Conservation (phyloP, 345 rosid species). For the Isatis tinctoria region DNA sequence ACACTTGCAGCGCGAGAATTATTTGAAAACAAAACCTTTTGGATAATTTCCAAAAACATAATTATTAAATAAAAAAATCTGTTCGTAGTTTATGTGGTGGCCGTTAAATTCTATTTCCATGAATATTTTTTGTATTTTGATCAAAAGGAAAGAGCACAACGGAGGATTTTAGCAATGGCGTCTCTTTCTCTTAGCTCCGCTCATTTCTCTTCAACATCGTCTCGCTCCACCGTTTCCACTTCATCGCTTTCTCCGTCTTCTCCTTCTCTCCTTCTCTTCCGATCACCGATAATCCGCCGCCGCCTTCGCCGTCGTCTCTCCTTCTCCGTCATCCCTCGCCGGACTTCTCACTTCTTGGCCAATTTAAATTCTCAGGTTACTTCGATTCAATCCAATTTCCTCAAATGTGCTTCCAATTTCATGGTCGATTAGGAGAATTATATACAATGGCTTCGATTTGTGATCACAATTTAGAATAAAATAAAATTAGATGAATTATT, state of each 20-base stretch:
- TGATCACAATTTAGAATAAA: too few species aligned
- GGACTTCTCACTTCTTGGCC: background rate
- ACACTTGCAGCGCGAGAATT: too few species aligned
- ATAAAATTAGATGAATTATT: too few species aligned
- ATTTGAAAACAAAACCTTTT: too few species aligned
- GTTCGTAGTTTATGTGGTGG: too few species aligned
- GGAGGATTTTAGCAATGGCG: slow-evolving; percentile 15
- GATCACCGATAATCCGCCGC: slow-evolving; percentile 19
- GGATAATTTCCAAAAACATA: too few species aligned
- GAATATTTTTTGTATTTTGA: too few species aligned
- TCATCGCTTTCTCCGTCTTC: slow-evolving; percentile 35
- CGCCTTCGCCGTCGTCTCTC: slow-evolving; percentile 25
- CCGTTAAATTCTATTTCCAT: too few species aligned
- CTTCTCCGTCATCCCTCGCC: slow-evolving; percentile 24
- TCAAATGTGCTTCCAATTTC: background rate
- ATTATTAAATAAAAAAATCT: too few species aligned
- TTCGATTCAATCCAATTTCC: background rate
- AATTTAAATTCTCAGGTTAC: slow-evolving; percentile 7
- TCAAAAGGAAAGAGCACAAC: background rate
- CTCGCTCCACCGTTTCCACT: slow-evolving; percentile 25
- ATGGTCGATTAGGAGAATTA: background rate
- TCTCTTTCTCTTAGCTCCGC: slow-evolving; percentile 28
- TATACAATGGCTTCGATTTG: too few species aligned
- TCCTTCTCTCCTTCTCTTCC: slow-evolving; percentile 29
- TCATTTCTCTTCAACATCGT: slow-evolving; percentile 23